A percentile compares a stretch with the other conserved stretches of the same genome.
phyloP scores from a whole-genome alignment of 805 yeast species.

The Alloascoidea hylecoeti region DNA sequence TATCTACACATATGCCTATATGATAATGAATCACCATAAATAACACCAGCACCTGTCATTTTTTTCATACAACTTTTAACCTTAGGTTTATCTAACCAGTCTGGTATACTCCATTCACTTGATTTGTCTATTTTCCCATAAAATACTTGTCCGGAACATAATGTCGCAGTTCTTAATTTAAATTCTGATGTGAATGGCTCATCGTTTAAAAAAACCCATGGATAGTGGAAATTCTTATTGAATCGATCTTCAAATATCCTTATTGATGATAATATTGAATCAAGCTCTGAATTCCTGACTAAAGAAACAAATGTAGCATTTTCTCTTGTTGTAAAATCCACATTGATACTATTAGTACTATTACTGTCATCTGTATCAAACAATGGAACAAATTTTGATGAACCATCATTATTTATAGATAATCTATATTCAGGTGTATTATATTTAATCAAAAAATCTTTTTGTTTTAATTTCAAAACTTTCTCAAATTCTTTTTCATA shows the following conservation, averaged over 20 bases:
- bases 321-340: slow-evolving; percentile 19
- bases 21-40: slow-evolving; percentile 54
- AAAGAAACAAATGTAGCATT: slow-evolving; percentile 74
- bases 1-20: slow-evolving; percentile 76
- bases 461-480: no score
- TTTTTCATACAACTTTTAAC: slow-evolving; percentile 42
- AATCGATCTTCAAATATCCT: slow-evolving; percentile 81
- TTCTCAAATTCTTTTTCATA: no score
- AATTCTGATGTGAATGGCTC: slow-evolving; percentile 76
- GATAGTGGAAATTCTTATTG: slow-evolving; percentile 68
- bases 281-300: slow-evolving; percentile 64
- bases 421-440: background rate
- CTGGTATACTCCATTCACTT: slow-evolving; percentile 85
- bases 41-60: slow-evolving; percentile 35
- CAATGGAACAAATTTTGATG: background rate
- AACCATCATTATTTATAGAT: background rate
- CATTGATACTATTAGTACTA: background rate
- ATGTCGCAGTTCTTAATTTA: slow-evolving; percentile 41
- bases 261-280: slow-evolving; percentile 47
- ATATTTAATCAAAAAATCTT: no score
- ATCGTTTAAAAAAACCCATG: slow-evolving; percentile 93
- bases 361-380: no score
- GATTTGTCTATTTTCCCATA: slow-evolving; percentile 71
- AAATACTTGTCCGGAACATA: slow-evolving; percentile 60
- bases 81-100: slow-evolving; percentile 59